Evolutionary conservation across 495 filamentous ascomycete species (phyloP), one percentile per base, ranked within the genome.

Genomic region (Aspergillus nanangensis): DNA sequence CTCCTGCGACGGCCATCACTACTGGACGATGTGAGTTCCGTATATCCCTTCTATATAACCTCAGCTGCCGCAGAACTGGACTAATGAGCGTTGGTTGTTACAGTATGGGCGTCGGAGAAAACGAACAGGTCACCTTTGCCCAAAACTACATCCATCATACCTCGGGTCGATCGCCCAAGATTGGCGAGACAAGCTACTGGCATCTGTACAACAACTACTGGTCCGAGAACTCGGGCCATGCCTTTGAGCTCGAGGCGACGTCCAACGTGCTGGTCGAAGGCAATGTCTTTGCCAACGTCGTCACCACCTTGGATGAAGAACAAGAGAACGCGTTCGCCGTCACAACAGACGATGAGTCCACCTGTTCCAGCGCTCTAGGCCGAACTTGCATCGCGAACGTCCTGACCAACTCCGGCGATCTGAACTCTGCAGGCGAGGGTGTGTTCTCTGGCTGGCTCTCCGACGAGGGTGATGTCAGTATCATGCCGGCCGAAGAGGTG

Each of bases 181-280:
- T 20, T 33, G 21, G 43, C 10, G 38, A 66, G 62, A 76, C 79
- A 5, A 29, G 25, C 25, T 29, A 29, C 25, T 29, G 11, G 25
- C 25, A 29, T 11, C 7, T 11, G 25, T 29, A 11, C 52, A 82
- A 81, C 72, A 82, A 81, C 67, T 79, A 79, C 70, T 80, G 67
- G 60, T 67, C 73, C 48, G 64, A 70, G 45, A 75, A 67, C 60
- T 52, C 59, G 36, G 76, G 76, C 24, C 77, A 81, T 57, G 69
- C 71, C n/a, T 82, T 82, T 58, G 77, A 81, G 53, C 69, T 79
- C 44, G 69, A 61, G 15, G 51, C 56, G 3, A 75, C 75, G 24
- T 70, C 62, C 34, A 70, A 70, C 51, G 70, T 78, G 33, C 63
- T 82, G 5, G 76, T 72, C 8, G 79, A 81, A 52, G 79, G 79